Evolutionary conservation across 257 asterid species (phyloP), one percentile per base, ranked within the genome.

Genomic region (Solanum peruvianum): DNA sequence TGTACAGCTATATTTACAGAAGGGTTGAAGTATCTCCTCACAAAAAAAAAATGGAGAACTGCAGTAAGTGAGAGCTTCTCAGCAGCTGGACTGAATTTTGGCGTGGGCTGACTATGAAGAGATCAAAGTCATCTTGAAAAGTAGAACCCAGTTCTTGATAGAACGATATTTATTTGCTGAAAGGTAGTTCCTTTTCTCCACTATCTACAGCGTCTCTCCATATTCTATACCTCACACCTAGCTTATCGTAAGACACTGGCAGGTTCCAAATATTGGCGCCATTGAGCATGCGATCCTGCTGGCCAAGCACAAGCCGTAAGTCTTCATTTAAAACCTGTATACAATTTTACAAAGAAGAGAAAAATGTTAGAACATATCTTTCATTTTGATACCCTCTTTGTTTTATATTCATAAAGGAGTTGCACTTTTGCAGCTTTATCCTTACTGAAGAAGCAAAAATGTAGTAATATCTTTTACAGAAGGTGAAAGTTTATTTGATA

Each of bases 191-290:
- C 45, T 90, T 89, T 52, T 87, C 92, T 58, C 94, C 98, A 69
- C 87, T 87, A n/a, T 95, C 98, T 76, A 95, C 88, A 18, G 97
- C 94, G 5, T 94, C 94, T 90, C 98, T 93, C 98, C 98, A 95
- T 78, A 90, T 85, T 93, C 97, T 92, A 86, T 94, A 95, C 89
- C 98, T 93, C 41, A 95, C 98, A 85, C 98, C 98, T 60, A 95
- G 89, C 91, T 95, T 94, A 91, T 95, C 98, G 20, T 95, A 94
- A 7, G 97, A 88, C 25, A 95, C 95, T 1, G 98, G 98, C 89
- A 83, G 89, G 82, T 94, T 95, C 98, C 98, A 94, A 42, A 94
- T 93, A n/a, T 95, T 94, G 47, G 90, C 97, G 15, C 98, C 98
- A 2, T 93, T 93, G 21, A 90, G 66, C 98, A 95, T 94, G 20